Percentiles rank a stretch among this genome's conserved stretches.
Evolutionary conservation across 169 alveolate species (phyloP).

Genomic region (Eimeria tenella): DNA sequence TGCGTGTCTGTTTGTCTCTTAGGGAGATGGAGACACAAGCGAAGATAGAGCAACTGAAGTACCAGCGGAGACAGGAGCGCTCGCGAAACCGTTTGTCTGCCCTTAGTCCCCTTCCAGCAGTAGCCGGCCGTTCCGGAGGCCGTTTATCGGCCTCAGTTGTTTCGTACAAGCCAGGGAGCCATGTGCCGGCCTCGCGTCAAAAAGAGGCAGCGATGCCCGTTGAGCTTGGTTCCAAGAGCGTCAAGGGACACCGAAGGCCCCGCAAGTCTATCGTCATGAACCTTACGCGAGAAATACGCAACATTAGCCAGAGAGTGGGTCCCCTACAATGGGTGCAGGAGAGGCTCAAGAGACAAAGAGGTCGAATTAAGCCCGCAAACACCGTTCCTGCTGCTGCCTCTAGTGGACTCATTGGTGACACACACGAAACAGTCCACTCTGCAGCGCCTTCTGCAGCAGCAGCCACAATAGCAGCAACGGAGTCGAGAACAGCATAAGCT

Average conservation of each 20-base stretch:
- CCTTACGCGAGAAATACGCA: background rate
- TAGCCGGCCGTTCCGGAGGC: background rate
- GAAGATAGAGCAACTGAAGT: slow-evolving; percentile 5
- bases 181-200: background rate
- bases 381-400: background rate
- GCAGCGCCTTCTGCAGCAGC: background rate
- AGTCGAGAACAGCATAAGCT: too few species aligned
- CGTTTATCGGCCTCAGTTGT: background rate
- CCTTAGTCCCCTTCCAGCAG: slow-evolving; percentile 74
- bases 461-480: background rate
- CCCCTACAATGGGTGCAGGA: background rate
- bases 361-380: background rate
- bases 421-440: background rate
- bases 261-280: background rate
- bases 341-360: slow-evolving; percentile 3
- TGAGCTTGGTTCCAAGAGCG: background rate
- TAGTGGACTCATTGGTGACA: background rate
- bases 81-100: background rate
- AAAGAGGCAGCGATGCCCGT: background rate
- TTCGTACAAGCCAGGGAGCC: background rate
- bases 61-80: slow-evolving; percentile 14
- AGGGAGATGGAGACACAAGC: slow-evolving; percentile 31
- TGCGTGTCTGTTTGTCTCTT: background rate
- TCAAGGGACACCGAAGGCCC: slow-evolving; percentile 21
- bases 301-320: background rate